phyloP scores from a whole-genome alignment of 768 basidiomycete species.

The Tricholoma matsutake region DNA sequence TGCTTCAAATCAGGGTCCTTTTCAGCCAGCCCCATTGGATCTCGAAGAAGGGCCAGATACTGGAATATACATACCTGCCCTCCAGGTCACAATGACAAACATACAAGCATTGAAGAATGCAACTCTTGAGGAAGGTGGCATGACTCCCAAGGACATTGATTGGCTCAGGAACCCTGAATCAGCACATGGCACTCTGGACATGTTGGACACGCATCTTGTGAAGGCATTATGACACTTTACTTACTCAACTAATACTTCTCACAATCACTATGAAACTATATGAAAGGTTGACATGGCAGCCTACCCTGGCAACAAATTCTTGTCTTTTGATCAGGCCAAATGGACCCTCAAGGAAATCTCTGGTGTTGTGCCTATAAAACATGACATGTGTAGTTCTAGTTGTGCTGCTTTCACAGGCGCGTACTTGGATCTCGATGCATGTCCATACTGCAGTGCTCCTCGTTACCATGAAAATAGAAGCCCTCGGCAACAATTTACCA shows the following conservation, averaged over 20 bases:
- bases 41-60: no score
- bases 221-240: not conserved
- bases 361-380: conserved; percentile 12
- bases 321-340: conserved; percentile 10
- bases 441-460: not conserved
- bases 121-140: not conserved
- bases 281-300: conserved; percentile 6
- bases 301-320: conserved; percentile 5
- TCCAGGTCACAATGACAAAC: no score
- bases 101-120: no score
- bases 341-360: conserved; percentile 2
- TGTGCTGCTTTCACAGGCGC: conserved; percentile 9
- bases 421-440: not conserved
- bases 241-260: not conserved
- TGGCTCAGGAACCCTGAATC: not conserved
- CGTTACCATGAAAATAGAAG: not conserved
- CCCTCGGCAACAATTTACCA: not conserved
- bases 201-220: not conserved
- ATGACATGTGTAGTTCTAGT: not conserved
- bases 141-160: not conserved
- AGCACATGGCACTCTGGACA: not conserved
- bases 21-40: not conserved
- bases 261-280: conserved; percentile 6
- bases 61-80: no score
- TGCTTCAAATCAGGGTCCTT: not conserved